phyloP scores from a whole-genome alignment of 2,329 filamentous ascomycete species.

The Fusarium nanum region DNA sequence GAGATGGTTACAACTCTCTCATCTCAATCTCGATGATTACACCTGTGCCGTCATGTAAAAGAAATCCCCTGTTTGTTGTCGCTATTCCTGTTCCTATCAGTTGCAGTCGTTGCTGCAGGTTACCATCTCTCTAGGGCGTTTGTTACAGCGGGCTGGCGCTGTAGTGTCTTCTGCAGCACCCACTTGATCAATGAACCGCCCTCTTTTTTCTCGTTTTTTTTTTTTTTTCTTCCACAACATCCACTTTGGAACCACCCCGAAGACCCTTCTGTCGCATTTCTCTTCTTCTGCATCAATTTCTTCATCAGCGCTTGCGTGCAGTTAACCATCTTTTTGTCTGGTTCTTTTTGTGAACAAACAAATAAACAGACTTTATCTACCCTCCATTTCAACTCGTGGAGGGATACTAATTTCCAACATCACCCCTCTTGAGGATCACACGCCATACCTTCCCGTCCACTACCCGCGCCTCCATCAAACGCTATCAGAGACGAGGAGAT shows the following conservation, averaged over 20 bases:
- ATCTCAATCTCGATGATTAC: conserved; percentile 1
- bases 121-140: conserved; percentile 18
- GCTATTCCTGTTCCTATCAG: conserved; percentile 25
- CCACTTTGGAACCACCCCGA: conserved; percentile 27
- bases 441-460: conserved; percentile 42
- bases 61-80: conserved; percentile 15
- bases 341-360: conserved; percentile 1
- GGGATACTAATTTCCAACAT: conserved; percentile 40
- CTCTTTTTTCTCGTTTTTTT: conserved; percentile 32
- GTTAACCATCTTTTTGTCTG: neutral
- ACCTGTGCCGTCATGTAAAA: neutral
- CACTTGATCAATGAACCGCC: conserved; percentile 33
- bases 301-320: conserved; percentile 19
- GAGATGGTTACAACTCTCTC: neutral
- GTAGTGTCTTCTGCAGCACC: conserved; percentile 31
- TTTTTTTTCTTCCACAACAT: conserved; percentile 31
- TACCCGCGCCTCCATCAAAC: conserved; percentile 46
- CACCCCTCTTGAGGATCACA: conserved; percentile 34
- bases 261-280: conserved; percentile 27
- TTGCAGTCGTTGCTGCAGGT: conserved; percentile 17
- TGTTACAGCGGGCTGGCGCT: conserved; percentile 30
- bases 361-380: conserved; percentile 7
- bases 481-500: conserved; percentile 4
- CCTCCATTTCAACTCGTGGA: conserved; percentile 30
- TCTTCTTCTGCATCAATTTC: neutral